phyloP scores from a whole-genome alignment of 192 early-diverging fungal genomes.

The Geranomyces variabilis region DNA sequence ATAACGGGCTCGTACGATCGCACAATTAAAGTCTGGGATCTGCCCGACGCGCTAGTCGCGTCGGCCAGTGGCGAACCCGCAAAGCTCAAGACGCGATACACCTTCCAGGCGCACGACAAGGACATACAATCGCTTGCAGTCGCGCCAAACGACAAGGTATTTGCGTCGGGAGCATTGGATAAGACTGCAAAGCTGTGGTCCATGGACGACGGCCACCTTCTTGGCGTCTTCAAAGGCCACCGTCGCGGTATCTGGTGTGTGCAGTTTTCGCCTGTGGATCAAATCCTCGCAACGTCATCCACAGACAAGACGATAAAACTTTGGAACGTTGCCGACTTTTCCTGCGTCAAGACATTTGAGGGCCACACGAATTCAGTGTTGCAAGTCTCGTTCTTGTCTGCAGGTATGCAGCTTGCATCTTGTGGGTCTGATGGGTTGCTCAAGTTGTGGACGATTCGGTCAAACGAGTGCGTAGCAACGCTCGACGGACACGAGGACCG shows the following conservation, averaged over 20 bases:
- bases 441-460: conserved; percentile 96
- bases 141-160: conserved; percentile 87
- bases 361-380: conserved; percentile 98
- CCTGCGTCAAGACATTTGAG: conserved; percentile 94
- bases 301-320: conserved; percentile 94
- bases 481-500: conserved; percentile 95
- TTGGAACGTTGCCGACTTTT: conserved; percentile 87
- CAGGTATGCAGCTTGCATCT: conserved; percentile 86
- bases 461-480: conserved; percentile 85
- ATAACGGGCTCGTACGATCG: conserved; percentile 91
- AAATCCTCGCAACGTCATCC: conserved; percentile 87
- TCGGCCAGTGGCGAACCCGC: conserved; percentile 13
- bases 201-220: conserved; percentile 73
- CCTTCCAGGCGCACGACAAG: conserved; percentile 93
- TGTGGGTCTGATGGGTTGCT: conserved; percentile 90
- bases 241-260: conserved; percentile 94
- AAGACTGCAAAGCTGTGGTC: conserved; percentile 88
- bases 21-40: conserved; percentile 93
- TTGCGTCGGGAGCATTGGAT: conserved; percentile 94
- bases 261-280: conserved; percentile 94
- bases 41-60: conserved; percentile 41
- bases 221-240: conserved; percentile 89
- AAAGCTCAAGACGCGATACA: conserved; percentile 74
- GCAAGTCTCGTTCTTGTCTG: conserved; percentile 78
- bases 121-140: conserved; percentile 94